These are phyloP conservation scores for Dactylellina cionopaga DNA, from an alignment of 2,329 filamentous ascomycete species.

Conservation along the genomic window DNA sequence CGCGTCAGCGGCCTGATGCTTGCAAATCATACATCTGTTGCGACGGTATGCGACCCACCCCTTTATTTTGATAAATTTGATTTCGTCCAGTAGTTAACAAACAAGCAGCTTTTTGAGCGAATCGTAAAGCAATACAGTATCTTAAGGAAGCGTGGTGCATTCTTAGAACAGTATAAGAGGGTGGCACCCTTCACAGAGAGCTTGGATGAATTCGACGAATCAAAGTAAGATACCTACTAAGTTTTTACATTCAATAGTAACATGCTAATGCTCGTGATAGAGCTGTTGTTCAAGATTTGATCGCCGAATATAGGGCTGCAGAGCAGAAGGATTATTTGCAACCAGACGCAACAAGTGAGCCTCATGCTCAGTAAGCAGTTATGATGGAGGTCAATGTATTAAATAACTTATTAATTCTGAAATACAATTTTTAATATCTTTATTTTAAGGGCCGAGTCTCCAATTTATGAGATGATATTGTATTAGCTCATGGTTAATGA, in stretches of 20 bases:
- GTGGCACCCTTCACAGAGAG: constrained; percentile 93
- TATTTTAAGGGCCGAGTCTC: too few species aligned
- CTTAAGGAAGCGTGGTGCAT: constrained; percentile 94
- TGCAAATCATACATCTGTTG: constrained; percentile 96
- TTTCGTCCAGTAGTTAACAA: too few species aligned
- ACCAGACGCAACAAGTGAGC: constrained; percentile 62
- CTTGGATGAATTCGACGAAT: constrained; percentile 92
- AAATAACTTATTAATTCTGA: not conserved
- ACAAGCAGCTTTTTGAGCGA: constrained; percentile 81
- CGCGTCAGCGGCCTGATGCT: constrained; percentile 97
- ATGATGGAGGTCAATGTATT: too few species aligned
- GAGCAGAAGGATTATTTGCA: constrained; percentile 90
- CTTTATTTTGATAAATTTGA: constrained; percentile 50
- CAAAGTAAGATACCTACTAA: constrained; percentile 64
- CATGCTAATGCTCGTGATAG: constrained; percentile 21
- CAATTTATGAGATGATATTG: too few species aligned
- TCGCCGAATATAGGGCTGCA: constrained; percentile 94
- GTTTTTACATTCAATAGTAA: not conserved
- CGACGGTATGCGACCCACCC: constrained; percentile 71
- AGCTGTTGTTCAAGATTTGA: constrained; percentile 83
- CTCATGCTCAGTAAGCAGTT: constrained; percentile 34
- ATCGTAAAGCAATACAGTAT: constrained; percentile 92
- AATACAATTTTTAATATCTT: not conserved
- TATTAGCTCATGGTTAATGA: too few species aligned
- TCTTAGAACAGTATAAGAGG: constrained; percentile 95